Conservation (phyloP, 192 early-diverging fungal genomes). For the Phlyctochytrium bullatum region DNA sequence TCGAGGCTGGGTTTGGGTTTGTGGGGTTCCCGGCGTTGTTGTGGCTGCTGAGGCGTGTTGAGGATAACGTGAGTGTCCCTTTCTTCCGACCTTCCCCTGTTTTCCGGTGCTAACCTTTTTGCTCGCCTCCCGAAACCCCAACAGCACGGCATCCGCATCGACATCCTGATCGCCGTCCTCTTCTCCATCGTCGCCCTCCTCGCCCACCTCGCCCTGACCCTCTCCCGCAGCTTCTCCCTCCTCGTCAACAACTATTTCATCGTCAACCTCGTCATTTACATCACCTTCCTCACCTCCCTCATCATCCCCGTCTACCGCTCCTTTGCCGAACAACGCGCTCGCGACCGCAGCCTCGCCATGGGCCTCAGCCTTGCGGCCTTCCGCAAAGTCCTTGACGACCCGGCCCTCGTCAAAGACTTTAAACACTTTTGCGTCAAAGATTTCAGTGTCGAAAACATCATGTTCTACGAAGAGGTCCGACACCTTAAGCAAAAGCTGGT, state of each 20-base stretch:
- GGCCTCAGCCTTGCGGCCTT: neutral
- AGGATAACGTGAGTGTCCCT: neutral
- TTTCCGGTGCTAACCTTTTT: too few relatives aligned
- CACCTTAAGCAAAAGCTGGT: neutral
- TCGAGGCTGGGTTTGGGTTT: conserved; percentile 1
- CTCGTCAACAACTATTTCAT: neutral
- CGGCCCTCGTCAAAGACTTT: neutral
- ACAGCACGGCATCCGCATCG: neutral
- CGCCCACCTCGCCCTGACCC: neutral
- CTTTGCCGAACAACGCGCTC: neutral
- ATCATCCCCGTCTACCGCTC: conserved; percentile 2
- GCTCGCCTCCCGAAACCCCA: neutral
- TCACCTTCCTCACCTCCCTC: neutral
- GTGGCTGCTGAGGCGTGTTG: neutral
- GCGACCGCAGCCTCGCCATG: neutral
- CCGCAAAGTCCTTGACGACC: neutral
- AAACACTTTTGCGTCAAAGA: conserved; percentile 4
- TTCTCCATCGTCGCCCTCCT: neutral
- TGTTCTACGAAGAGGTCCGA: conserved; percentile 8
- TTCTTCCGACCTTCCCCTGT: too few relatives aligned
- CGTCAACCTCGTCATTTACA: conserved; percentile 1
- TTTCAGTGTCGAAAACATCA: conserved; percentile 3
- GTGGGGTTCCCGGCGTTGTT: neutral
- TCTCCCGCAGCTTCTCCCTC: neutral
- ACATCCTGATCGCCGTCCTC: neutral